Base-by-base conservation (phyloP, 2,329 filamentous ascomycete genomes). In the Coleophoma eucalyptorum region DNA sequence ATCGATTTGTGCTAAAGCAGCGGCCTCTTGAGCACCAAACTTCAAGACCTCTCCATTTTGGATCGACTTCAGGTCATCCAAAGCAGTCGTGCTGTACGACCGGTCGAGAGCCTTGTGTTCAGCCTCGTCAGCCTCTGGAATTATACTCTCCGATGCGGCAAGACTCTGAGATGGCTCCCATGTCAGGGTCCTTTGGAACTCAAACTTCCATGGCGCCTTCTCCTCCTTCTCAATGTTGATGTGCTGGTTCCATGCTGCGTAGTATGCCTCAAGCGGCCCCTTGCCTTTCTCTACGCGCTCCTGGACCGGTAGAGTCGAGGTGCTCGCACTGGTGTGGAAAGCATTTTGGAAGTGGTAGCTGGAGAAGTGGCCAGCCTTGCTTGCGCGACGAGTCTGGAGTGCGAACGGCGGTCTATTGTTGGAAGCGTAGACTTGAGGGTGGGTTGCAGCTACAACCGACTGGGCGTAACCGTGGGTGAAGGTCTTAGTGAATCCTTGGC, bases 381-480 rank as follows among this genome's bases (percentile, higher is more conserved):
- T 60, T 32, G 58, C 46, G 50, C 72, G 76, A 45, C 62, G 79
- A 26, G 26, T 26, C 64, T 78, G 79, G 61, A 80, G 78, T 54
- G 75, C 78, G 65, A 83, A 86, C 63, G 79, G 80, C 56, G 80
- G 80, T 61, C 81, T 78, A 69, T 81, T 84, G 69, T 83, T 90
- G 65, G 85, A 82, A 69, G 83, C 90, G 68, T 75, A 84, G 79
- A 85, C 90, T 80, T 86, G 92, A 50, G 81, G 81, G 57, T 96
- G 91, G 58, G 90, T 90, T 65, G 91, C 93, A 67, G 94, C 94
- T 74, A 99, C 91, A 74, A 97, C 87, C 57, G 92, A 96, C 72
- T 97, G 93, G 64, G 92, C 92, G 81, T 97, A 97, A 74, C 93
- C 93, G 83, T 97, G 90, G 71, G 90, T 93, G 72, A 97, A 88